These are phyloP conservation scores for Penicillium manginii DNA, from an alignment of 495 filamentous ascomycete species.

Conservation along the genomic window DNA sequence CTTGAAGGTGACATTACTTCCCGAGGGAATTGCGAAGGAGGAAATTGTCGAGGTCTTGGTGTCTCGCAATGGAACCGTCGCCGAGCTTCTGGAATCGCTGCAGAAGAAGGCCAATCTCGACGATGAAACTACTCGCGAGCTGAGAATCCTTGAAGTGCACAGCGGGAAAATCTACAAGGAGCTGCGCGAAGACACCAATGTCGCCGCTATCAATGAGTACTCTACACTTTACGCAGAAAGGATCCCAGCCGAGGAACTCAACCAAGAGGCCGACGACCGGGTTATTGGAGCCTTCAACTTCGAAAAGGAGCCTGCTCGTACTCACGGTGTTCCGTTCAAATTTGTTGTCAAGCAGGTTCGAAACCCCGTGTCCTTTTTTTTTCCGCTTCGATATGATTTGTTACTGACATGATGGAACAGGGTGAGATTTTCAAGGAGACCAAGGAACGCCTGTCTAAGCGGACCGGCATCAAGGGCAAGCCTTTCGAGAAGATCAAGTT, in stretches of 20 bases:
- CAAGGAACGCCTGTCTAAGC: constrained; percentile 83
- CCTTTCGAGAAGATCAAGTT: constrained; percentile 99
- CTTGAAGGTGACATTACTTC: constrained; percentile 79
- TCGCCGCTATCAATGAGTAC: constrained; percentile 83
- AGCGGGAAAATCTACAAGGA: constrained; percentile 79
- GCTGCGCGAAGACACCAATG: constrained; percentile 61
- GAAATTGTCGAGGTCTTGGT: constrained; percentile 81
- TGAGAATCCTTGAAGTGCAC: constrained; percentile 80
- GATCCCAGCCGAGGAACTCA: constrained; percentile 77
- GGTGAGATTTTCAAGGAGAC: constrained; percentile 89
- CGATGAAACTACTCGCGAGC: constrained; percentile 67
- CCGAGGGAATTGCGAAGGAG: constrained; percentile 90
- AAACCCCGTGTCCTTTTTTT: constrained; percentile 11
- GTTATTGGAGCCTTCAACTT: constrained; percentile 86
- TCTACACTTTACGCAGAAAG: constrained; percentile 77
- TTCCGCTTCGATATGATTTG: neutral
- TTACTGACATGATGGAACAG: constrained; percentile 45
- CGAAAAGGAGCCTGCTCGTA: constrained; percentile 78
- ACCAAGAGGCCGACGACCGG: constrained; percentile 58
- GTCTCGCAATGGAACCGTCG: constrained; percentile 75
- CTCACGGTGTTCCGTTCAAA: constrained; percentile 85
- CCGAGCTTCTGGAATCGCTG: constrained; percentile 73
- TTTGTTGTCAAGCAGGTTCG: constrained; percentile 84
- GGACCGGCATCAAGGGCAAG: constrained; percentile 95
- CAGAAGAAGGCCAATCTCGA: constrained; percentile 79